Base-by-base conservation (phyloP, 371 early-diverging fungal genomes). In the Lichtheimia ornata region DNA sequence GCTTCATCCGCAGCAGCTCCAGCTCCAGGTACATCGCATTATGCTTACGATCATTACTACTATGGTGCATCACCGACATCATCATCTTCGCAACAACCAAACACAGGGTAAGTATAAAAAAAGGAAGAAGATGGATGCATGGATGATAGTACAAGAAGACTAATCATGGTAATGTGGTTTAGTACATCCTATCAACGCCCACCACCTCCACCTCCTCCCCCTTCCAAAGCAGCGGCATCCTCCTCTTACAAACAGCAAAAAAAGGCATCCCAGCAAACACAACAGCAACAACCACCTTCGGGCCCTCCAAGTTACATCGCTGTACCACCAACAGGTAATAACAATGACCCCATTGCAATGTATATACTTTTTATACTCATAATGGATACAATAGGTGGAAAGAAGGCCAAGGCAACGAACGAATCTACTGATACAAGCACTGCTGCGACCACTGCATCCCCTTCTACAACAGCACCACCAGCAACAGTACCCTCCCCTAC, bases 401-500 rank as follows among this genome's bases (percentile, higher is more conserved):
- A 47, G 1, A 22, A 47, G 30, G 56, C 22, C 53, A 51, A 22
- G 44, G 27, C 50, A 61, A 57, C 35, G 15, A 61, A 15, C 17
- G 53, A 58, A 43, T 56, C 41, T 30, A 35, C 35, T 6, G 40
- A 44, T 47, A 55, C 58, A 67, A 63, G 50, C 40, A 64, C 53
- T 28, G 59, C 47, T 49, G 25, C 57, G 5, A 11, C 57, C 27
- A 44, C 56, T 2, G 13, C 62, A n/a, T 1, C 43, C 2, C 3
- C 56, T 11, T 20, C 41, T 11, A 35, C 35, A 2, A 35, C 35
- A 9, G 11, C 35, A 9, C 9, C 35, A 9, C 35, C 6, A 35
- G 11, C 35, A 6, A 35, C 35, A 35, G 35, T 35, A 6, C 35
- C 35, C 6, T 35, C 35, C 35, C 25, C 61, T 5, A 13, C 54